phyloP scores from a whole-genome alignment of 1,284 basidiomycete species.

The Marasmius oreades region DNA sequence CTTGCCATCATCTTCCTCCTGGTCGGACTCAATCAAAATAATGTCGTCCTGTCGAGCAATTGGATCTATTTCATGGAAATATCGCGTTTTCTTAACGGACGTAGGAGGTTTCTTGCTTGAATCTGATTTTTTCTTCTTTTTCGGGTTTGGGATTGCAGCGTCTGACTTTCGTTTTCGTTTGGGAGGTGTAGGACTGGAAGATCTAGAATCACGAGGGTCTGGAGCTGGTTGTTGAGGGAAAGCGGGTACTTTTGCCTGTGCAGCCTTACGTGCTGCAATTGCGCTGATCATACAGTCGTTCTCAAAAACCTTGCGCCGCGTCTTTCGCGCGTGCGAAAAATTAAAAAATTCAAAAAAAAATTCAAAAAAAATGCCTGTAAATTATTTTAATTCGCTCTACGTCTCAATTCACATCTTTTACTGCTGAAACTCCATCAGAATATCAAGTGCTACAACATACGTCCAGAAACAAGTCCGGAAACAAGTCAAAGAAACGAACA shows the following conservation, averaged over 20 bases:
- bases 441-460: too few relatives aligned
- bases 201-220: slow-evolving; percentile 16
- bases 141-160: slow-evolving; percentile 13
- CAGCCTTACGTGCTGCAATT: slow-evolving; percentile 57
- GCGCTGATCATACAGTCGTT: slow-evolving; percentile 48
- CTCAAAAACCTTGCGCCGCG: too few relatives aligned
- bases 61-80: slow-evolving; percentile 32
- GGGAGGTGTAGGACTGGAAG: slow-evolving; percentile 19
- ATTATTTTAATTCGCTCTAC: too few relatives aligned
- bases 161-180: slow-evolving; percentile 29
- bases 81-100: slow-evolving; percentile 21
- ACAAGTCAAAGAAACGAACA: too few relatives aligned
- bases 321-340: too few relatives aligned
- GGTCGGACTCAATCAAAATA: slow-evolving; percentile 34
- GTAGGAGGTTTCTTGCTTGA: slow-evolving; percentile 19
- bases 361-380: too few relatives aligned
- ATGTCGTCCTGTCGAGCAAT: slow-evolving; percentile 35
- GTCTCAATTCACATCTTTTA: too few relatives aligned
- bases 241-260: slow-evolving; percentile 24
- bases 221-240: slow-evolving; percentile 13
- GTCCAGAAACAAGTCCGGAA: too few relatives aligned
- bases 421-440: too few relatives aligned
- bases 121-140: slow-evolving; percentile 25
- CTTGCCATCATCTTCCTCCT: slow-evolving; percentile 40
- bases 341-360: too few relatives aligned